These are phyloP conservation scores for Neopestalotiopsis sp. DNA, from an alignment of 2,329 filamentous ascomycete species.

Conservation along the genomic window DNA sequence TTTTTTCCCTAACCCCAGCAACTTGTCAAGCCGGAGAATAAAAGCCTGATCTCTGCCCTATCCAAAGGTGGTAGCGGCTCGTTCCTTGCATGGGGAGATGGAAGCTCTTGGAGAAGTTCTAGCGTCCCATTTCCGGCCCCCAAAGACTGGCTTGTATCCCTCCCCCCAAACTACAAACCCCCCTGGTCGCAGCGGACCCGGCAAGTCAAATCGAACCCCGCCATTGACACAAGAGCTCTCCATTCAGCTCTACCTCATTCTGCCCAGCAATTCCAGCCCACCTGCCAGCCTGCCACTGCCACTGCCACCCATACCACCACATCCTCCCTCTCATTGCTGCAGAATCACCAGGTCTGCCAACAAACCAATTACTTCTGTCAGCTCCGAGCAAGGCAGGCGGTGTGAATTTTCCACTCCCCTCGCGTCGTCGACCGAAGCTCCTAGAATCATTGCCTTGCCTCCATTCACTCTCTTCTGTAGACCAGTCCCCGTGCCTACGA, in stretches of 20 bases:
- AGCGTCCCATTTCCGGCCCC: conserved; percentile 12
- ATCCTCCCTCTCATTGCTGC: neutral
- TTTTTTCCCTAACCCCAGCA: conserved; percentile 1
- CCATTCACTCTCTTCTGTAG: neutral
- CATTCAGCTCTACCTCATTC: neutral
- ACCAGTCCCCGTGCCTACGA: neutral
- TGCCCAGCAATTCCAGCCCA: neutral
- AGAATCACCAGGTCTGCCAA: neutral
- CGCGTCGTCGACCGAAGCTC: conserved; percentile 9
- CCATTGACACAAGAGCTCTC: neutral
- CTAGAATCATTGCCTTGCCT: neutral
- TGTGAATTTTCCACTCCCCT: conserved; percentile 14
- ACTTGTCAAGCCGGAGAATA: neutral
- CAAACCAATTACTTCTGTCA: neutral
- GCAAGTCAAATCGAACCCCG: neutral
- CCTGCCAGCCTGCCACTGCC: neutral
- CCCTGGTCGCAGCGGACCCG: neutral
- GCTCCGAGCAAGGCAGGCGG: conserved; percentile 14
- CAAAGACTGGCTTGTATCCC: neutral
- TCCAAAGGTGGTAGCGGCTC: neutral
- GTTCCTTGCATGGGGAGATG: conserved; percentile 15
- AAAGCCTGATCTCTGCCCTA: neutral
- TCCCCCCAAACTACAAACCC: neutral
- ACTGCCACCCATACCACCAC: no score
- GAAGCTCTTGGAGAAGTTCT: neutral